Evolutionary conservation across 805 yeast genomes (phyloP).

Genomic region (Kodamaea kakaduensis): DNA sequence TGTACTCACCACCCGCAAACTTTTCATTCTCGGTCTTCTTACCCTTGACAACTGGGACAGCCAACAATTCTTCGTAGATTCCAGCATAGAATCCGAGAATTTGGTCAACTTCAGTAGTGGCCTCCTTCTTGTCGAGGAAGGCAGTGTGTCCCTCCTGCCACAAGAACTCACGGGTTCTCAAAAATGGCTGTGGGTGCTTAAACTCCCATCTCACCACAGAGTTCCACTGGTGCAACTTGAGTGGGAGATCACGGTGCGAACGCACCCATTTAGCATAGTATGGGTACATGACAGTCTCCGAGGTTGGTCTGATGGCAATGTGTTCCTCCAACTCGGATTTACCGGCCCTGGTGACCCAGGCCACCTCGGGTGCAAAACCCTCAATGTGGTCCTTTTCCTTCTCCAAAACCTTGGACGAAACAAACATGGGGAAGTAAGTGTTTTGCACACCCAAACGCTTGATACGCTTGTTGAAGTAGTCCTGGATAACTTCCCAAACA

Average conservation of each 20-base stretch:
- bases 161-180: slow-evolving; percentile 97
- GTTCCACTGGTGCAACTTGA: slow-evolving; percentile 98
- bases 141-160: slow-evolving; percentile 99
- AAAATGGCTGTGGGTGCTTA: slow-evolving; percentile 98
- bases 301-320: slow-evolving; percentile 98
- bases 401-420: slow-evolving; percentile 86
- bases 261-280: slow-evolving; percentile 99
- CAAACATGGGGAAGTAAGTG: slow-evolving; percentile 98
- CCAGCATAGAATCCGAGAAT: slow-evolving; percentile 83
- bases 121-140: slow-evolving; percentile 78
- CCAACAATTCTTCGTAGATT: slow-evolving; percentile 85
- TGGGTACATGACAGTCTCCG: slow-evolving; percentile 99
- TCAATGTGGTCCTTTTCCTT: slow-evolving; percentile 98
- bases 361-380: slow-evolving; percentile 99
- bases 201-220: slow-evolving; percentile 99
- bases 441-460: slow-evolving; percentile 88
- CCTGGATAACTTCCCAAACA: slow-evolving; percentile 93
- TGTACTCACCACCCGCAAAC: slow-evolving; percentile 96
- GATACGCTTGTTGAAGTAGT: slow-evolving; percentile 76
- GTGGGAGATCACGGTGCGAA: slow-evolving; percentile 96
- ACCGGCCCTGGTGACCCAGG: slow-evolving; percentile 99
- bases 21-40: slow-evolving; percentile 94
- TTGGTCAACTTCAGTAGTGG: slow-evolving; percentile 76
- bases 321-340: slow-evolving; percentile 92
- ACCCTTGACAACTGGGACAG: slow-evolving; percentile 97